Conservation (phyloP, 352 stramenopile species). For the Phytophthora cryptogea region DNA sequence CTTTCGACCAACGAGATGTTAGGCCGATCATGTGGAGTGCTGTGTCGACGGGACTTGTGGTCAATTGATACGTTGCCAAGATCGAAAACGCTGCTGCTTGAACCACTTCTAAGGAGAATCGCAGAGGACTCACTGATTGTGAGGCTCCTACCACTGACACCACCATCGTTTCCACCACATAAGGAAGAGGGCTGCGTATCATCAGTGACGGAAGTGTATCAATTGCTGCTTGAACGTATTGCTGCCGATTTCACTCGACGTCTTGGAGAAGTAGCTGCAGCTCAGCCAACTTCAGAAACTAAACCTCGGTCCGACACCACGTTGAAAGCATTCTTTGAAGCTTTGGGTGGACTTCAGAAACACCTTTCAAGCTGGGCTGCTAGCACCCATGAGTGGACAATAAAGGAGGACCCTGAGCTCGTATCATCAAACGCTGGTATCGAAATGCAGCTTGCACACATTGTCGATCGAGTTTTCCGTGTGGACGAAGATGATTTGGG, state of each 20-base stretch:
- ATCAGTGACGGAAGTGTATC: constrained; percentile 28
- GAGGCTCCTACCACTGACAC: constrained; percentile 10
- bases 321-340: constrained; percentile 21
- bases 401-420: neutral
- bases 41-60: constrained; percentile 33
- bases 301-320: constrained; percentile 3
- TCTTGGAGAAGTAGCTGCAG: constrained; percentile 10
- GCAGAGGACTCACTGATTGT: constrained; percentile 62
- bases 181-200: constrained; percentile 1
- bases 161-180: neutral
- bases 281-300: neutral
- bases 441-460: constrained; percentile 14
- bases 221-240: constrained; percentile 20
- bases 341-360: constrained; percentile 59
- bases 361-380: constrained; percentile 70
- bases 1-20: constrained; percentile 1
- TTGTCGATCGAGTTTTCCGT: constrained; percentile 46
- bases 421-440: neutral
- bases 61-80: constrained; percentile 23
- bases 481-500: constrained; percentile 34
- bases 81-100: constrained; percentile 49
- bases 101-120: constrained; percentile 65
- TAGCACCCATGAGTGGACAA: constrained; percentile 25
- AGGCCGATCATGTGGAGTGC: constrained; percentile 12
- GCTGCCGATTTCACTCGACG: constrained; percentile 22